Percentiles rank a stretch among this genome's conserved stretches.
These are phyloP conservation scores for Phlebiopsis gigantea DNA, from an alignment of 768 basidiomycete genomes.

Conservation along the genomic window DNA sequence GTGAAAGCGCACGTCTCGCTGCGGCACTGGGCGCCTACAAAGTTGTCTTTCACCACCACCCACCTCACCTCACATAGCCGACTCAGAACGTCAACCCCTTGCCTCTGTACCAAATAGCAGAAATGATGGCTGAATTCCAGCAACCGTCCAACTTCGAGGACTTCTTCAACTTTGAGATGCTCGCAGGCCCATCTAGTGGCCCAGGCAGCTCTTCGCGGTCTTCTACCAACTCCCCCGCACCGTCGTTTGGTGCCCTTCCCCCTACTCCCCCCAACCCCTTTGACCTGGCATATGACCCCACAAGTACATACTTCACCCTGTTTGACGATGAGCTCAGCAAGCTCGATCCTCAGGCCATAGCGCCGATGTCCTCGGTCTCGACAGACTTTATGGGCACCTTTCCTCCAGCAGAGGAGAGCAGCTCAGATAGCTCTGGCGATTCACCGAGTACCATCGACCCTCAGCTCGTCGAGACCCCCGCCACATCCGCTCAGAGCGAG, in stretches of 20 bases:
- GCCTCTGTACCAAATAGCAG: background rate
- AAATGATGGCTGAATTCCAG: conserved; percentile 5
- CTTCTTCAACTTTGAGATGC: conserved; percentile 63
- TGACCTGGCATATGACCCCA: conserved; percentile 13
- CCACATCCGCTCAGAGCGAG: conserved; percentile 37
- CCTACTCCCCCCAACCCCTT: conserved; percentile 23
- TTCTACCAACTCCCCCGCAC: conserved; percentile 22
- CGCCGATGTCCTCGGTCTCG: conserved; percentile 23
- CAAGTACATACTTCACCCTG: conserved; percentile 15
- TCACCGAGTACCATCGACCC: conserved; percentile 58
- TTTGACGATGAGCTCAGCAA: conserved; percentile 26
- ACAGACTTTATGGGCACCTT: conserved; percentile 38
- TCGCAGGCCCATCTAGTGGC: conserved; percentile 26
- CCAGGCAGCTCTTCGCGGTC: conserved; percentile 21
- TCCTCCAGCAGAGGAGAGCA: conserved; percentile 21
- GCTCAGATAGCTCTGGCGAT: conserved; percentile 20
- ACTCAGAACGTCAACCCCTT: background rate
- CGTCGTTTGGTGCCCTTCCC: conserved; percentile 20
- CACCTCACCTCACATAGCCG: background rate
- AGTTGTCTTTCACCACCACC: conserved; percentile 9
- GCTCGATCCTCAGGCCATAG: conserved; percentile 19
- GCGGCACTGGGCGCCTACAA: conserved; percentile 3
- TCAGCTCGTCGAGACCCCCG: conserved; percentile 66
- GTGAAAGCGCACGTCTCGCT: background rate
- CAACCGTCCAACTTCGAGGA: conserved; percentile 37